phyloP scores from a whole-genome alignment of 2,329 filamentous ascomycete genomes.

The Bertia moriformis region DNA sequence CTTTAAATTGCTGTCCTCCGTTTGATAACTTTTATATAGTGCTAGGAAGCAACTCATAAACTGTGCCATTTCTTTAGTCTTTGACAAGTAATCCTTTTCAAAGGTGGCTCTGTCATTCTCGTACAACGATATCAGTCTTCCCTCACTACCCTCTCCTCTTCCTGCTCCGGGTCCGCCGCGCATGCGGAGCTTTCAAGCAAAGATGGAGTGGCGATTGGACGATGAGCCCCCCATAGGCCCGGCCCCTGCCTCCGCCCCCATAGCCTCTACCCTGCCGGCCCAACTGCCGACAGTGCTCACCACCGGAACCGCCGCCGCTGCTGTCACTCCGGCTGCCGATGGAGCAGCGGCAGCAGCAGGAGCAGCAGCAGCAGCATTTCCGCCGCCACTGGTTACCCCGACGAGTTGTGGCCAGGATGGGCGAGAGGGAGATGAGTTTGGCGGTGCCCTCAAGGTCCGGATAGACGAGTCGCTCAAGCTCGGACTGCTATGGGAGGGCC shows the following conservation, averaged over 20 bases:
- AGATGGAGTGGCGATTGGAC: constrained; percentile 34
- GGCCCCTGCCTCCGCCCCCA: constrained; percentile 10
- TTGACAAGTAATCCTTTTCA: too few relatives aligned
- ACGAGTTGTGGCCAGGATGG: constrained; percentile 3
- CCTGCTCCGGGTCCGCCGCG: constrained; percentile 7
- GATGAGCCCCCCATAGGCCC: too few relatives aligned
- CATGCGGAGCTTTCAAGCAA: constrained; percentile 35
- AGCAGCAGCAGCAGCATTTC: constrained; percentile 21
- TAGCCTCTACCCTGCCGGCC: constrained; percentile 3
- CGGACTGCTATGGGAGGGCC: constrained; percentile 80
- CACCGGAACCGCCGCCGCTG: too few relatives aligned
- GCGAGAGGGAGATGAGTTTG: constrained; percentile 47
- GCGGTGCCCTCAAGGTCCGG: constrained; percentile 78
- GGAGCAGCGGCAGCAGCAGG: constrained; percentile 28
- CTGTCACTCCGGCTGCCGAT: neutral
- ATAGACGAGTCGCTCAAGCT: constrained; percentile 80
- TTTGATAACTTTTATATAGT: too few relatives aligned
- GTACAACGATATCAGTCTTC: too few relatives aligned
- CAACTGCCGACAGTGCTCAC: constrained; percentile 2
- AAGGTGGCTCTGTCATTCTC: too few relatives aligned
- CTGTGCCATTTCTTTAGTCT: too few relatives aligned
- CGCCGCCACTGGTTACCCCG: constrained; percentile 4
- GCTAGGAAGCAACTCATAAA: too few relatives aligned
- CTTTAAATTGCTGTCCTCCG: too few relatives aligned
- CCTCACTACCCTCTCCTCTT: too few relatives aligned